phyloP scores from a whole-genome alignment of 805 yeast species.

The Zygotorulaspora florentina region DNA sequence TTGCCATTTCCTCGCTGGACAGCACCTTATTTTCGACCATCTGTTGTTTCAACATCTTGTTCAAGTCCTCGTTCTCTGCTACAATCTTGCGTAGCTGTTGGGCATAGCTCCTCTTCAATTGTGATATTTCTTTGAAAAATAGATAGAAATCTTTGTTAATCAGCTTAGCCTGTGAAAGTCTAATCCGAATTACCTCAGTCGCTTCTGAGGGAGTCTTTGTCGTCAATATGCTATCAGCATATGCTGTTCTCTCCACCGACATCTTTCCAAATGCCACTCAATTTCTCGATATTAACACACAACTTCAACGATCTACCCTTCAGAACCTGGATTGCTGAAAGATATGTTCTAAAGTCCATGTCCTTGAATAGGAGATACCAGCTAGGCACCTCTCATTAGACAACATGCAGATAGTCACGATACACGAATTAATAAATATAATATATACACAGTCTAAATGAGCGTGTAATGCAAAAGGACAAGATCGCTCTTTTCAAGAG shows the following conservation, averaged over 20 bases:
- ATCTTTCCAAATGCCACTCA: conserved; percentile 6
- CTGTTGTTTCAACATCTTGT: conserved; percentile 32
- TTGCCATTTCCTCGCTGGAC: conserved; percentile 44
- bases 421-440: background rate
- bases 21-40: conserved; percentile 39
- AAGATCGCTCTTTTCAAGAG: background rate
- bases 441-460: background rate
- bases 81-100: conserved; percentile 41
- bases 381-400: background rate
- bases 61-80: conserved; percentile 34
- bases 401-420: background rate
- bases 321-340: background rate
- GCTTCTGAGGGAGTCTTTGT: conserved; percentile 54
- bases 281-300: background rate
- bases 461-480: background rate
- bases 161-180: conserved; percentile 50
- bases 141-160: conserved; percentile 58
- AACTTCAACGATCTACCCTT: background rate
- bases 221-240: conserved; percentile 40
- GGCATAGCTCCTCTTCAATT: conserved; percentile 45
- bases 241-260: conserved; percentile 34
- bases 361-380: background rate
- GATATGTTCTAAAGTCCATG: too few relatives aligned
- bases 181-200: conserved; percentile 53
- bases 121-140: conserved; percentile 53